Percentiles rank a stretch among this genome's conserved stretches.
These are phyloP conservation scores for Kernera saxatilis DNA, from an alignment of 345 rosid genomes.

Conservation along the genomic window DNA sequence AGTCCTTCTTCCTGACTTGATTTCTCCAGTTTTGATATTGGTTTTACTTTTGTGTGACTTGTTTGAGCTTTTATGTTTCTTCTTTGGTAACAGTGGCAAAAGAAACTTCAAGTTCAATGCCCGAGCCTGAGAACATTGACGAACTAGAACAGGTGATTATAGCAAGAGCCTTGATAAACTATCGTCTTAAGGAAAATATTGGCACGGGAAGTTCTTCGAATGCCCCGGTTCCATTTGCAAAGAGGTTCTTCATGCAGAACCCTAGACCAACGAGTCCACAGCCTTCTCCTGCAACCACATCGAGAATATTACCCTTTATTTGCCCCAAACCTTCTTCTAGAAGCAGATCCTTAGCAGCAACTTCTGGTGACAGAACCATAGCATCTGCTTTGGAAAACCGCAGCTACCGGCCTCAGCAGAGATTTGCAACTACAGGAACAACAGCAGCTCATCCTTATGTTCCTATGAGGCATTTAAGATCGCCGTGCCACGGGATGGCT, in stretches of 20 bases:
- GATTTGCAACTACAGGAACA: slow-evolving; percentile 67
- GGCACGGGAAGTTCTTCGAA: slow-evolving; percentile 47
- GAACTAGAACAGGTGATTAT: slow-evolving; percentile 93
- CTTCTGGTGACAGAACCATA: slow-evolving; percentile 12
- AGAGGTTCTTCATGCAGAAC: slow-evolving; percentile 54
- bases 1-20: slow-evolving; percentile 20
- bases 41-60: neutral
- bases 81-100: slow-evolving; percentile 66
- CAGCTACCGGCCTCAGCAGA: slow-evolving; percentile 37
- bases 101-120: slow-evolving; percentile 73
- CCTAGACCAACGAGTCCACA: slow-evolving; percentile 92
- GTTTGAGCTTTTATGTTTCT: slow-evolving; percentile 18
- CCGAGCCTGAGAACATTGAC: slow-evolving; percentile 73
- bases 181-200: slow-evolving; percentile 73
- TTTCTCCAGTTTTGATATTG: neutral
- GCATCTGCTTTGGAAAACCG: slow-evolving; percentile 39
- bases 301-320: slow-evolving; percentile 87
- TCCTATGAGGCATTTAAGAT: slow-evolving; percentile 59
- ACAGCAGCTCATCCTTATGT: slow-evolving; percentile 75
- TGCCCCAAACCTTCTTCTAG: slow-evolving; percentile 60
- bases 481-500: slow-evolving; percentile 64
- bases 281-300: slow-evolving; percentile 55
- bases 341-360: slow-evolving; percentile 38
- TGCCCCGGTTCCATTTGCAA: slow-evolving; percentile 61
- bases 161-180: slow-evolving; percentile 72